phyloP scores from a whole-genome alignment of 192 early-diverging fungal genomes.

The Coemansia sp. region DNA sequence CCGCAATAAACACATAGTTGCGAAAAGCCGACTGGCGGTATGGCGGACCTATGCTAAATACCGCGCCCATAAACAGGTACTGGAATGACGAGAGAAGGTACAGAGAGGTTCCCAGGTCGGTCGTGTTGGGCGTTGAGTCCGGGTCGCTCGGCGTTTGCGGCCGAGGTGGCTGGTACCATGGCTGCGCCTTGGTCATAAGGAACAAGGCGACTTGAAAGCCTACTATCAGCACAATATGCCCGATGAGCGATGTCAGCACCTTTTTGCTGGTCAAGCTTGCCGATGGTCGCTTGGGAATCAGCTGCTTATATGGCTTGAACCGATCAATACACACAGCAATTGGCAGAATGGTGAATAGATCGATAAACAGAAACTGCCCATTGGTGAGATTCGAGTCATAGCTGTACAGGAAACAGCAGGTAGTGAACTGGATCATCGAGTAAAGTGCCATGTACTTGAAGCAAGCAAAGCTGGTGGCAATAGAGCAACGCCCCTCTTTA shows the following conservation, averaged over 20 bases:
- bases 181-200: conserved; percentile 64
- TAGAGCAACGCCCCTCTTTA: conserved; percentile 92
- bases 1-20: conserved; percentile 55
- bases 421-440: conserved; percentile 93
- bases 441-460: conserved; percentile 99
- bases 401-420: conserved; percentile 85
- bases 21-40: conserved; percentile 81
- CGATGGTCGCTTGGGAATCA: conserved; percentile 79
- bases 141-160: conserved; percentile 49
- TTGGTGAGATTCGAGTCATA: conserved; percentile 85
- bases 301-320: conserved; percentile 64
- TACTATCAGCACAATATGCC: conserved; percentile 78
- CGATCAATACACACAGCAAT: conserved; percentile 83
- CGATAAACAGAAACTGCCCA: conserved; percentile 92
- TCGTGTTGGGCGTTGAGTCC: conserved; percentile 61
- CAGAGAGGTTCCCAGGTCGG: conserved; percentile 75
- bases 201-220: conserved; percentile 76
- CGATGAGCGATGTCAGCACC: conserved; percentile 82
- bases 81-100: conserved; percentile 89
- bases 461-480: conserved; percentile 94
- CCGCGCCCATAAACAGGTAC: conserved; percentile 85
- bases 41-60: conserved; percentile 91
- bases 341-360: conserved; percentile 84
- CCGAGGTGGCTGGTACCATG: conserved; percentile 66
- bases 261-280: conserved; percentile 82